phyloP scores from a whole-genome alignment of 2,329 filamentous ascomycete genomes.

The Xylariaceae sp. region DNA sequence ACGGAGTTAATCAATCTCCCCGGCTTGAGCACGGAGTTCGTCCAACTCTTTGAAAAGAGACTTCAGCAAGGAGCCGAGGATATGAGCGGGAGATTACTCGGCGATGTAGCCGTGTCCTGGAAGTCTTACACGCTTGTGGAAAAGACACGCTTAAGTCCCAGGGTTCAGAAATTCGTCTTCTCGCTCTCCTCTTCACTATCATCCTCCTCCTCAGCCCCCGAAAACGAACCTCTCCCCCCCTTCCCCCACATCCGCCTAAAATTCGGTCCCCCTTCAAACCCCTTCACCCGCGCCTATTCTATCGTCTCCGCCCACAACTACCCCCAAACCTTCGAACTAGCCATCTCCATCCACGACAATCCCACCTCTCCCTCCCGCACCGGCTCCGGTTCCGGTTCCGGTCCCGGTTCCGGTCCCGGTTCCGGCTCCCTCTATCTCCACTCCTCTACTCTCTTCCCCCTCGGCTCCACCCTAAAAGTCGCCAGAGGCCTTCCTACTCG shows the following conservation, averaged over 20 bases:
- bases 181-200: too few species aligned
- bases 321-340: slow-evolving; percentile 47
- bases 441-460: too few species aligned
- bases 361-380: slow-evolving; percentile 21
- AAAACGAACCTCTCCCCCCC: slow-evolving; percentile 29
- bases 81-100: slow-evolving; percentile 24
- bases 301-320: slow-evolving; percentile 45
- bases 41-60: slow-evolving; percentile 42
- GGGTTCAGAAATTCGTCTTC: slow-evolving; percentile 47
- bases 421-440: too few species aligned
- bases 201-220: slow-evolving; percentile 30
- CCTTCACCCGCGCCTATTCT: slow-evolving; percentile 49
- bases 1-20: slow-evolving; percentile 45
- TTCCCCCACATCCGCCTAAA: slow-evolving; percentile 54
- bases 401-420: too few species aligned
- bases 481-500: slow-evolving; percentile 23
- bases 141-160: slow-evolving; percentile 45
- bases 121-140: slow-evolving; percentile 42
- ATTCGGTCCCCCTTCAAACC: slow-evolving; percentile 45
- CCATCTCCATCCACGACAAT: slow-evolving; percentile 53
- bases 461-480: slow-evolving; percentile 33
- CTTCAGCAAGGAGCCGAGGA: slow-evolving; percentile 41
- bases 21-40: slow-evolving; percentile 42
- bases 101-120: slow-evolving; percentile 35
- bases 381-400: too few species aligned